These are phyloP conservation scores for Theileria equi DNA, from an alignment of 169 alveolate species.

Conservation along the genomic window DNA sequence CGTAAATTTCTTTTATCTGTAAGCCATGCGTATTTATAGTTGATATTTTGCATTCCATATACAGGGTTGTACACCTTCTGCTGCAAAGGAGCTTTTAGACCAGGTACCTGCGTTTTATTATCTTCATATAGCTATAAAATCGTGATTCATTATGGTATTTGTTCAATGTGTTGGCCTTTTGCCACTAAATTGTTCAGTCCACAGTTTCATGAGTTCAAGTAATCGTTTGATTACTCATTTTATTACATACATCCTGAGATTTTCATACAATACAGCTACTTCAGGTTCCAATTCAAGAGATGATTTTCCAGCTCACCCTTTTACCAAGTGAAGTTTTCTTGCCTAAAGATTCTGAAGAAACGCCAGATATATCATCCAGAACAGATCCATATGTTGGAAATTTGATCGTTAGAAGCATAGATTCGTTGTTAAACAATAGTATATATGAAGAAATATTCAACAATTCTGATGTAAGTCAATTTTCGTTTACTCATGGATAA, in stretches of 20 bases:
- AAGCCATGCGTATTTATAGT: neutral
- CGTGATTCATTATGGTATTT: no score
- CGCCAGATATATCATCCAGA: neutral
- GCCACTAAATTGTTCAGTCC: no score
- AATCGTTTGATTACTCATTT: no score
- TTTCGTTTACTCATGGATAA: no score
- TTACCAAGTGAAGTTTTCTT: conserved; percentile 34
- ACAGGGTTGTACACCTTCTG: conserved; percentile 44
- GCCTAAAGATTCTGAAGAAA: conserved; percentile 1
- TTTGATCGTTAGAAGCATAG: conserved; percentile 33
- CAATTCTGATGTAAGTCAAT: conserved; percentile 48
- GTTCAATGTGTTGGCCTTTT: no score
- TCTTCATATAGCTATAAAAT: no score
- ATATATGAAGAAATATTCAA: conserved; percentile 7
- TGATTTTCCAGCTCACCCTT: conserved; percentile 23
- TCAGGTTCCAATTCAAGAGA: conserved; percentile 42
- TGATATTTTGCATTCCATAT: conserved; percentile 6
- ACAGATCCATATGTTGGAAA: conserved; percentile 23
- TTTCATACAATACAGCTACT: no score
- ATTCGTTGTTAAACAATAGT: conserved; percentile 5
- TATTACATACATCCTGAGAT: no score
- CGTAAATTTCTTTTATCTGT: conserved; percentile 54
- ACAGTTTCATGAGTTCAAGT: no score
- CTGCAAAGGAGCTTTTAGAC: conserved; percentile 33
- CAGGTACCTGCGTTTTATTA: conserved; percentile 10